Percentiles rank a stretch among this genome's conserved stretches.
Evolutionary conservation across 306 rosid genomes (phyloP).

Genomic region (Arachis stenosperma): DNA sequence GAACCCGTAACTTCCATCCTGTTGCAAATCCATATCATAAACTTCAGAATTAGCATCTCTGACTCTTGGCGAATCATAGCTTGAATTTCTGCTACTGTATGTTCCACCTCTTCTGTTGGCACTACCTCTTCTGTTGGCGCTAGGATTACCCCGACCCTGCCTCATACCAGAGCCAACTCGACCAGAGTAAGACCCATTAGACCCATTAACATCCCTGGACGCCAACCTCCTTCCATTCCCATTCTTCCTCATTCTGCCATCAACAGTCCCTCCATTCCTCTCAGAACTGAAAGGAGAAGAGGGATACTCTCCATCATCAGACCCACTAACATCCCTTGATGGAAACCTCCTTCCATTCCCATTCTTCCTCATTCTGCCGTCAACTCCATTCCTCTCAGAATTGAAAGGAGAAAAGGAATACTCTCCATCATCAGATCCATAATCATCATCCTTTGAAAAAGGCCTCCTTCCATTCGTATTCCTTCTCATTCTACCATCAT

Average conservation of each 20-base stretch:
- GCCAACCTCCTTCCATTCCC: slow-evolving; percentile 43
- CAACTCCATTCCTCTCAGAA: slow-evolving; percentile 34
- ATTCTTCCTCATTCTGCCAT: slow-evolving; percentile 47
- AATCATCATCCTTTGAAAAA: slow-evolving; percentile 15
- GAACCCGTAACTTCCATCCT: slow-evolving; percentile 71
- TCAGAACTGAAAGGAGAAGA: slow-evolving; percentile 29
- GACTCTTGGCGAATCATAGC: slow-evolving; percentile 42
- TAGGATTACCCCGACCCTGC: slow-evolving; percentile 42
- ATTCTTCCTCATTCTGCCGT: slow-evolving; percentile 47
- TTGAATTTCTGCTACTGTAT: slow-evolving; percentile 22
- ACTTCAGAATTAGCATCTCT: slow-evolving; percentile 53
- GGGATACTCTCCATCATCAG: slow-evolving; percentile 37
- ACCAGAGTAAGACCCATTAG: slow-evolving; percentile 43
- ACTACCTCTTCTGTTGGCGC: not conserved
- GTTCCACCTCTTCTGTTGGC: slow-evolving; percentile 31
- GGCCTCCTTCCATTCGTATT: slow-evolving; percentile 44
- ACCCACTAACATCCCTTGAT: slow-evolving; percentile 33
- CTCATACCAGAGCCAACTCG: slow-evolving; percentile 50
- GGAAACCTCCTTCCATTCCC: slow-evolving; percentile 43
- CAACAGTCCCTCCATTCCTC: slow-evolving; percentile 30
- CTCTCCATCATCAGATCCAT: slow-evolving; percentile 20
- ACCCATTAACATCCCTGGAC: slow-evolving; percentile 42
- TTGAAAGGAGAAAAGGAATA: slow-evolving; percentile 33
- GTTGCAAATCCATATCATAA: slow-evolving; percentile 73
- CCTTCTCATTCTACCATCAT: slow-evolving; percentile 39